Percentiles rank a stretch among this genome's conserved stretches.
Conservation (phyloP, 768 basidiomycete species). For the Pulveroboletus ravenelii region DNA sequence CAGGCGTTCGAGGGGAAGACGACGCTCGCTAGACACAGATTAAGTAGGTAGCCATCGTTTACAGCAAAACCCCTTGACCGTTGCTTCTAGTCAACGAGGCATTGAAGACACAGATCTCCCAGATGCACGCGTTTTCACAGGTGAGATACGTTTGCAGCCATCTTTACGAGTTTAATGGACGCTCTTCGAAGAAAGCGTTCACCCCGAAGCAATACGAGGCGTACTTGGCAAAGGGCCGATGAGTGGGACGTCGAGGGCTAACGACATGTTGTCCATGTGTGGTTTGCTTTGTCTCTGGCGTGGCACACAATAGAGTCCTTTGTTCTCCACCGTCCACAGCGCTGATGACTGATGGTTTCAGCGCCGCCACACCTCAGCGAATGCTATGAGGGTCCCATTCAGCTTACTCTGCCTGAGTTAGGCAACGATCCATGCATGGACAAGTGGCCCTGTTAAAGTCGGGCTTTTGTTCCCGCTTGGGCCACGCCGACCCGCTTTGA, state of each 20-base stretch:
- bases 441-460: neutral
- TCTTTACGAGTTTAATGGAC: neutral
- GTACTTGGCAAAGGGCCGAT: conserved; percentile 34
- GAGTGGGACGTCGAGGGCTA: neutral
- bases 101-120: conserved; percentile 67
- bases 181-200: conserved; percentile 57
- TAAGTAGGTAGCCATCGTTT: conserved; percentile 42
- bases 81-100: conserved; percentile 62
- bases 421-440: neutral
- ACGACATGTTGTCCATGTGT: neutral
- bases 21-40: conserved; percentile 71
- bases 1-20: conserved; percentile 76
- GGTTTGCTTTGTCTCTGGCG: neutral
- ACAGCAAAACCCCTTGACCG: conserved; percentile 3
- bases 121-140: conserved; percentile 89
- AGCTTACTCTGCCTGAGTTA: too few species aligned
- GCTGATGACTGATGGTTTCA: neutral
- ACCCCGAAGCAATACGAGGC: conserved; percentile 65
- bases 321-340: conserved; percentile 4
- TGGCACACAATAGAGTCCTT: neutral
- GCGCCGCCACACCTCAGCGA: neutral
- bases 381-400: neutral
- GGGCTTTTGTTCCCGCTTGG: conserved; percentile 10
- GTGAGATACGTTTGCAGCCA: conserved; percentile 33
- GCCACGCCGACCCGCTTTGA: neutral